phyloP scores from a whole-genome alignment of 2,329 filamentous ascomycete species.

The Penicillium sp. region DNA sequence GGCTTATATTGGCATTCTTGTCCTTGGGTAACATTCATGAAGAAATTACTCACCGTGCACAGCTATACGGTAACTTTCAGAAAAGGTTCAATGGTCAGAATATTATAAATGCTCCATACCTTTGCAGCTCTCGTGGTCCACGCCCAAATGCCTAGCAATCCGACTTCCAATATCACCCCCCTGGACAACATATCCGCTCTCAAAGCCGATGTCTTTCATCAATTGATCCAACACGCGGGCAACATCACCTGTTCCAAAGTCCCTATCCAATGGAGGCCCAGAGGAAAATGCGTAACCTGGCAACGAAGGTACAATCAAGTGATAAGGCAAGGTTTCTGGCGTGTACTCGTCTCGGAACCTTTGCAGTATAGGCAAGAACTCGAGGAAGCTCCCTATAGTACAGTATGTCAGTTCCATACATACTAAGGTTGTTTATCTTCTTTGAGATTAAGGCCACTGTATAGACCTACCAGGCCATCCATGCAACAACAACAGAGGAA shows the following conservation, averaged over 20 bases:
- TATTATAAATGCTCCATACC: constrained; percentile 10
- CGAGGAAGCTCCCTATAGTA: constrained; percentile 25
- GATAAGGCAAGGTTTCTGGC: constrained; percentile 22
- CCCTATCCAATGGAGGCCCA: constrained; percentile 21
- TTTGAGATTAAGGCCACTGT: background rate
- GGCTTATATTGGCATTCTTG: constrained; percentile 4
- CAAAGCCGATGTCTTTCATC: constrained; percentile 26
- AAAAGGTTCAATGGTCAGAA: background rate
- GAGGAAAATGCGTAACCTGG: constrained; percentile 28
- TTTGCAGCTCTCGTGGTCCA: constrained; percentile 26
- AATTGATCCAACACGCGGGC: constrained; percentile 24
- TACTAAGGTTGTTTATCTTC: background rate
- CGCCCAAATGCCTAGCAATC: constrained; percentile 19
- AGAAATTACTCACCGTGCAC: constrained; percentile 22
- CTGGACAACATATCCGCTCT: constrained; percentile 24
- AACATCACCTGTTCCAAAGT: constrained; percentile 20
- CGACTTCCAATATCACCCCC: constrained; percentile 28
- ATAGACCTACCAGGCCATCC: constrained; percentile 27
- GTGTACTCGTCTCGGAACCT: constrained; percentile 22
- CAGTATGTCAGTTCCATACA: too few species aligned
- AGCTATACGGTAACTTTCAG: constrained; percentile 12
- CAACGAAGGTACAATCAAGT: constrained; percentile 27
- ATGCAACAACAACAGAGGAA: constrained; percentile 41
- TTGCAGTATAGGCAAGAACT: constrained; percentile 28
- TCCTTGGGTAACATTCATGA: background rate